Conservation (phyloP, 345 rosid species). For the Eutrema yunnanense region DNA sequence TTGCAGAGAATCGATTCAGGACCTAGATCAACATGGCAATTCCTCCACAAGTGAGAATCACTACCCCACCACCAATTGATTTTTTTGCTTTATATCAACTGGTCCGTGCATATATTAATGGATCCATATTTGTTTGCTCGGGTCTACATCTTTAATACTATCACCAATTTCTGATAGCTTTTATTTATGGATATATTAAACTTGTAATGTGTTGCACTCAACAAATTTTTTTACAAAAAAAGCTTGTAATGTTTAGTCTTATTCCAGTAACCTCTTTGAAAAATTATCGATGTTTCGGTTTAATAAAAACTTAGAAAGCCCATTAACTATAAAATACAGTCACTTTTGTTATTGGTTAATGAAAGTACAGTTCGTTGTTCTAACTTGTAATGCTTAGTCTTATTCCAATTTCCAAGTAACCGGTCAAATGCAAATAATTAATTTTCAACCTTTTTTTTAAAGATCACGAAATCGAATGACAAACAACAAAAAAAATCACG, state of each 20-base stretch:
- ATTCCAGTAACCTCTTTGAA: neutral
- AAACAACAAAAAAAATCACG: too few relatives aligned
- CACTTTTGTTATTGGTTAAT: too few relatives aligned
- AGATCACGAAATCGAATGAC: neutral
- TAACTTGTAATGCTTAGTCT: neutral
- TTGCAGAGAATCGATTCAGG: too few relatives aligned
- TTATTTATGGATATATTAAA: neutral
- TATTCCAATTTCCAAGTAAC: neutral
- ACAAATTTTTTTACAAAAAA: neutral
- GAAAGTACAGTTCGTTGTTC: neutral
- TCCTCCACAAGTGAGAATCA: too few relatives aligned
- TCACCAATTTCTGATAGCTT: neutral
- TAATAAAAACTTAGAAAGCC: neutral
- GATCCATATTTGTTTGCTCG: neutral
- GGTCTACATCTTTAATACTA: slow-evolving; percentile 20
- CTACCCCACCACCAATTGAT: too few relatives aligned
- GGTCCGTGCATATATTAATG: slow-evolving; percentile 4
- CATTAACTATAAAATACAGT: neutral
- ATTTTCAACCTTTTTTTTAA: slow-evolving; percentile 9
- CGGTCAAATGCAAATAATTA: slow-evolving; percentile 9
- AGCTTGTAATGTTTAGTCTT: neutral
- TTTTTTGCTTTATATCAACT: neutral
- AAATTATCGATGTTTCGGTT: neutral
- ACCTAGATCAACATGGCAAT: too few relatives aligned
- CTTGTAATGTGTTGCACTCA: neutral